Conservation (phyloP, 1,139 yeast genomes). For the Magnusiomyces suaveolens region DNA sequence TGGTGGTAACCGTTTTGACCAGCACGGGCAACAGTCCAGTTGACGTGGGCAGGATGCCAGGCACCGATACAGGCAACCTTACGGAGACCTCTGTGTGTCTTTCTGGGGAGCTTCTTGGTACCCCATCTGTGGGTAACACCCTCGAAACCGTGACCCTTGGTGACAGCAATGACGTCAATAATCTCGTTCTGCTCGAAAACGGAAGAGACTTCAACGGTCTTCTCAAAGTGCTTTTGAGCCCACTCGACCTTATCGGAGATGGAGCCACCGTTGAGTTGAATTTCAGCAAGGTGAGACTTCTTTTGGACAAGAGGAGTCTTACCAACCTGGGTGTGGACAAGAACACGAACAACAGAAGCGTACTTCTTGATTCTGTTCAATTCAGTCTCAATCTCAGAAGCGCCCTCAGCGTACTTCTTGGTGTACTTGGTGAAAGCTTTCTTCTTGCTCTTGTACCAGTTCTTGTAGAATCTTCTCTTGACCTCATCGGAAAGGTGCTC, state of each 20-base stretch:
- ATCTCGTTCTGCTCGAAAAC: conserved; percentile 98
- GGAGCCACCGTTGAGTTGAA: conserved; percentile 99
- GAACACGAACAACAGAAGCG: conserved; percentile 97
- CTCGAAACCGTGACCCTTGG: conserved; percentile 99
- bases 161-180: conserved; percentile 97
- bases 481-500: conserved; percentile 98
- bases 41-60: conserved; percentile 99
- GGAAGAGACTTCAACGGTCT: conserved; percentile 90
- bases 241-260: conserved; percentile 94
- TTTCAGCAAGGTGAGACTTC: conserved; percentile 99
- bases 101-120: conserved; percentile 99
- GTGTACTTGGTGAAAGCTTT: conserved; percentile 99
- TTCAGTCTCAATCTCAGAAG: conserved; percentile 86
- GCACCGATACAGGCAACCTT: conserved; percentile 99
- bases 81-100: conserved; percentile 99
- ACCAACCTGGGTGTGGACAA: conserved; percentile 98
- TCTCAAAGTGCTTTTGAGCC: conserved; percentile 99
- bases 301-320: conserved; percentile 98
- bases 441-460: conserved; percentile 99
- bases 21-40: conserved; percentile 99
- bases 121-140: conserved; percentile 99
- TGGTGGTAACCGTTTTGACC: conserved; percentile 99
- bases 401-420: conserved; percentile 91
- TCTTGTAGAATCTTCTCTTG: conserved; percentile 99
- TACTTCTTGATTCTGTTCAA: conserved; percentile 97